Base-by-base conservation (phyloP, 805 yeast species). In the Kazachstania bromeliacearum region DNA sequence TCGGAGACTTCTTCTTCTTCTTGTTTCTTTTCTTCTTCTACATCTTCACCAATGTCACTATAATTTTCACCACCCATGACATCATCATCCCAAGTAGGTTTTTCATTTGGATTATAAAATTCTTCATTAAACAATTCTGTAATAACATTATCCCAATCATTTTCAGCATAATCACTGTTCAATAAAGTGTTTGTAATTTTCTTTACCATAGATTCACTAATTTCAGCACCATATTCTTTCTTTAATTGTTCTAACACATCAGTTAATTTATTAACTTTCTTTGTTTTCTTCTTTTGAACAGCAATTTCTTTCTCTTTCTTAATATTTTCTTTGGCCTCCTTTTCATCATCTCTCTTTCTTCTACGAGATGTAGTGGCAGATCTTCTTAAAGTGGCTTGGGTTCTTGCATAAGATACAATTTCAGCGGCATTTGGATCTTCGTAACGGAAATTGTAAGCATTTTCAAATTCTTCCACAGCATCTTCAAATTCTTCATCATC, bases 371-470 rank as follows among this genome's bases (percentile, higher is more conserved):
- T 75, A 41, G 77, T 70, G 35, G 76, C 77, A 15, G 80, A 76
- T 55, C 98, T 71, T 64, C 98, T 78, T 53, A 87, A 69, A 0
- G 97, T 85, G 17, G 92, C 94, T 60, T 87, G 96, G 29, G 68
- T 79, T 72, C 98, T 85, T 2, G 97, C 96, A 64, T 89, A 92
- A 13, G 94, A 80, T 14, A 88, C 80, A 58, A 92, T 84, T 51
- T 89, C 96, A 0, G 89, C 85, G 5, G 95, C 73, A 45, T 77
- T 75, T 12, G 95, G 87, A 51, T 88, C 96, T 61, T 92, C 98
- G 57, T 73, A 92, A 56, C 98, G 73, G 69, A 89, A 89, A 53
- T 92, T 92, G 63, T 88, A 89, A 0, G 95, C 96, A 44, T 77
- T 76, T 60, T 92, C 98, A 50, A 85, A 87, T 51, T 75, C 67